A percentile compares a stretch with the other conserved stretches of the same genome.
Evolutionary conservation across 1,284 basidiomycete species (phyloP).

Genomic region (Mrakiaceae sp.): DNA sequence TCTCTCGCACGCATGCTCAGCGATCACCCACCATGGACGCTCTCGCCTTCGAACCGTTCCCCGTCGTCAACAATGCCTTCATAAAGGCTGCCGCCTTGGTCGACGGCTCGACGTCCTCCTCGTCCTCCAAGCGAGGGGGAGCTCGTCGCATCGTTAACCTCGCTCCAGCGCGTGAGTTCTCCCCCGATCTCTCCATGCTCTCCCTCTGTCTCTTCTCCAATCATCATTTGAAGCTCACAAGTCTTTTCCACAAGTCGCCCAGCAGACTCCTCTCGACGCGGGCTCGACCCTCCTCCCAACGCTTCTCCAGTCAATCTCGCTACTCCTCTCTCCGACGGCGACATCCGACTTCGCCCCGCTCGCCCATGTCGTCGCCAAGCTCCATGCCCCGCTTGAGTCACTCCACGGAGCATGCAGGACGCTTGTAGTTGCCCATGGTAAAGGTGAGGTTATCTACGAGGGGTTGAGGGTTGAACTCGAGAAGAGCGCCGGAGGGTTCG

Average conservation of each 20-base stretch:
- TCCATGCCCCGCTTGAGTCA: neutral
- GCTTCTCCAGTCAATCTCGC: slow-evolving; percentile 3
- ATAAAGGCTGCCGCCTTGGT: neutral
- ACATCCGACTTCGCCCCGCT: neutral
- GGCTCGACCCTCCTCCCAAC: neutral
- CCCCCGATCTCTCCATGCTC: neutral
- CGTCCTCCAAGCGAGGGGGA: neutral
- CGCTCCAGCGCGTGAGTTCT: neutral
- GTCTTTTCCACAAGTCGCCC: too few species aligned
- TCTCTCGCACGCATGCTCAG: too few species aligned
- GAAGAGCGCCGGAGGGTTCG: neutral
- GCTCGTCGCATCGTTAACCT: neutral
- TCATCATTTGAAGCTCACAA: neutral
- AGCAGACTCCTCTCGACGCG: neutral
- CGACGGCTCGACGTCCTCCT: neutral
- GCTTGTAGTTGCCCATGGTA: slow-evolving; percentile 1
- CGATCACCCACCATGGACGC: neutral
- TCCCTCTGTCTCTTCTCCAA: neutral
- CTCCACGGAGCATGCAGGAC: slow-evolving; percentile 8
- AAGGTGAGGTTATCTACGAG: slow-evolving; percentile 2
- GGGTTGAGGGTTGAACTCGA: slow-evolving; percentile 3
- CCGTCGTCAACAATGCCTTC: slow-evolving; percentile 1
- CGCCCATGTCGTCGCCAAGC: neutral
- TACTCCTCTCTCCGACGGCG: slow-evolving; percentile 4
- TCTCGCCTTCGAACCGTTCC: neutral